phyloP scores from a whole-genome alignment of 176 grass and related monocot species.

The Zea luxurians region DNA sequence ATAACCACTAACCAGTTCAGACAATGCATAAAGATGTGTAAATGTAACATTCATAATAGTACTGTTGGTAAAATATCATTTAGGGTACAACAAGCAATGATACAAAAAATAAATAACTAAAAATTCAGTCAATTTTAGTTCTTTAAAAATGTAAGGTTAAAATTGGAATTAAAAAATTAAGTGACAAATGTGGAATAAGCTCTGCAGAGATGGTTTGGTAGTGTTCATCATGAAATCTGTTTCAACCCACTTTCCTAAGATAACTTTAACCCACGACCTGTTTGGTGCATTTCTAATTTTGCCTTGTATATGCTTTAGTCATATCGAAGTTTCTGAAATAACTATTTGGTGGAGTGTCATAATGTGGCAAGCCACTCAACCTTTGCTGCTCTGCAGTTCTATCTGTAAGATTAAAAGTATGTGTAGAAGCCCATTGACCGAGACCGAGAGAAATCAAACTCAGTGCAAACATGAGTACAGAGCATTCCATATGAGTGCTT shows the following conservation, averaged over 20 bases:
- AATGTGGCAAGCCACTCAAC: neutral
- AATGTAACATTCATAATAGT: slow-evolving; percentile 23
- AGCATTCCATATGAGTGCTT: slow-evolving; percentile 14
- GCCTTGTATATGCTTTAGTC: neutral
- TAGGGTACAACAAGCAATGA: slow-evolving; percentile 4
- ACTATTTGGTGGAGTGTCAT: slow-evolving; percentile 1
- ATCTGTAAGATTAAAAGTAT: slow-evolving; percentile 24
- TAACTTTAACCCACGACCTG: neutral
- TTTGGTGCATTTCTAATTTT: neutral
- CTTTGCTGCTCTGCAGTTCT: slow-evolving; percentile 18
- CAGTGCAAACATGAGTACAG: neutral
- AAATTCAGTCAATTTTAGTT: neutral
- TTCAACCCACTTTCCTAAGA: slow-evolving; percentile 20
- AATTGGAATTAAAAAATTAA: neutral
- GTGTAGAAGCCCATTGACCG: slow-evolving; percentile 17
- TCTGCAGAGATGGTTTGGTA: neutral
- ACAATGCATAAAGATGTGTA: neutral
- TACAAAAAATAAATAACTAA: neutral
- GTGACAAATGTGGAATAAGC: neutral
- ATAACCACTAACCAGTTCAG: neutral
- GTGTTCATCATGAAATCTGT: neutral
- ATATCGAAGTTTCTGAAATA: neutral
- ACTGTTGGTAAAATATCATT: slow-evolving; percentile 11
- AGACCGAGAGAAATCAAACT: slow-evolving; percentile 15
- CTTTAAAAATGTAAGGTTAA: neutral